Evolutionary conservation across 164 flowering plant genomes (phyloP), one percentile per base, ranked within the genome.

Genomic region (Vitis amurensis): DNA sequence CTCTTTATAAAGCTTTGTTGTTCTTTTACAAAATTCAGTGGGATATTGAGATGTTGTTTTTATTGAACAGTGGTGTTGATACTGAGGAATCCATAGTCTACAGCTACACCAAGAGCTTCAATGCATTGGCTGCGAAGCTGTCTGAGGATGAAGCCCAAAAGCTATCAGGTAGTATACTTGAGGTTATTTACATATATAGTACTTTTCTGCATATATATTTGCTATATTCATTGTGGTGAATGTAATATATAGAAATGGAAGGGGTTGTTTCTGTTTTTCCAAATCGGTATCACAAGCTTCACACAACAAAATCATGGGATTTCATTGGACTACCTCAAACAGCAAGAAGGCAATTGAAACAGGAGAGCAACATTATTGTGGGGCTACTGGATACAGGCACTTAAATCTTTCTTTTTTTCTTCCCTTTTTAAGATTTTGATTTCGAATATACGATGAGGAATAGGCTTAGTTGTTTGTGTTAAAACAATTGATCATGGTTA

Each of bases 231-330:
- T 37, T 23, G 2, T 51, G 12, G 3, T 17, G 16, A 56, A 69
- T 62, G 64, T 55, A 52, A 29, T 17, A 91, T 60, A 29, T 17
- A 91, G 94, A 64, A 8, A 71, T 66, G 86, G 85, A 84, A 2
- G 78, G 65, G 17, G 97, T 91, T 2, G 51, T 80, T 11, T 76
- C 82, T 14, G 91, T 91, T 7, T 70, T 89, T 17, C 87, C 79
- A 4, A 91, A 85, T 71, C 74, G 70, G 56, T 78, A 86, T 58
- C 84, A 63, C 58, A 77, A 91, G 73, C 87, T 88, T 2, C 93
- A 84, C 70, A 94, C 98, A 0, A 91, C 98, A 9, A 86, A 67
- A 70, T 87, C 97, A 51, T 94, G 97, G 97, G 94, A 94, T 61
- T 94, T 88, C 66, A 30, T 91, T 8, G 92, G 97, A 4, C 74